Conservation (phyloP, 2,329 filamentous ascomycete species). For the Bipolaris bicolor region DNA sequence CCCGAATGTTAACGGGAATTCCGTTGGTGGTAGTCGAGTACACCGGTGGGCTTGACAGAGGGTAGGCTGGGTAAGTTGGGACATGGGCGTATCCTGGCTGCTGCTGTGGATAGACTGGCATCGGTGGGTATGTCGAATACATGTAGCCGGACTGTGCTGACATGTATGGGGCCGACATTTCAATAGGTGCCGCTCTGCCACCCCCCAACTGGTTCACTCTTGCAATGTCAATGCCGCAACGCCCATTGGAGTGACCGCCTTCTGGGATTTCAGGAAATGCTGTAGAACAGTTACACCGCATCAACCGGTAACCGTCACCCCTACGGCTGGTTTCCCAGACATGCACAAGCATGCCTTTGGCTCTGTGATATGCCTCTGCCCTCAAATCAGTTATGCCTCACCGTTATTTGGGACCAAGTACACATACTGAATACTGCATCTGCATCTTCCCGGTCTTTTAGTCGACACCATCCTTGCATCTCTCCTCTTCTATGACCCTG, state of each 20-base stretch:
- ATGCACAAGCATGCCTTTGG: slow-evolving; percentile 39
- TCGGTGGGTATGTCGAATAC: slow-evolving; percentile 31
- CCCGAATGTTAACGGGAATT: slow-evolving; percentile 46
- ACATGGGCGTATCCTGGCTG: slow-evolving; percentile 23
- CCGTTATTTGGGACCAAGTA: slow-evolving; percentile 8
- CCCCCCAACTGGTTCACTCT: slow-evolving; percentile 32
- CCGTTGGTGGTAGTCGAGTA: slow-evolving; percentile 43
- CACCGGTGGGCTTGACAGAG: slow-evolving; percentile 24
- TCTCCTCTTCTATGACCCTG: slow-evolving; percentile 35
- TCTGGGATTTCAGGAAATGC: slow-evolving; percentile 34
- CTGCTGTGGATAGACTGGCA: slow-evolving; percentile 25
- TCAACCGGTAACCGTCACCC: slow-evolving; percentile 33
- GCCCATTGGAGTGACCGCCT: slow-evolving; percentile 34
- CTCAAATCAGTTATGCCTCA: slow-evolving; percentile 1
- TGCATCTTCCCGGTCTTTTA: slow-evolving; percentile 45
- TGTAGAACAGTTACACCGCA: slow-evolving; percentile 45
- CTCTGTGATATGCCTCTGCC: slow-evolving; percentile 30
- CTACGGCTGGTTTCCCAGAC: slow-evolving; percentile 41
- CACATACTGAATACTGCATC: slow-evolving; percentile 40
- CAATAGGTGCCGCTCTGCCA: slow-evolving; percentile 9
- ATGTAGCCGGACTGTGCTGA: slow-evolving; percentile 28
- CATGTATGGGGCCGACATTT: slow-evolving; percentile 23
- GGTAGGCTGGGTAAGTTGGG: slow-evolving; percentile 27
- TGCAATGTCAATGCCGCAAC: slow-evolving; percentile 40
- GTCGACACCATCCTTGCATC: slow-evolving; percentile 45